These are phyloP conservation scores for Ensete ventricosum DNA, from an alignment of 176 grass and related monocot species.

Conservation along the genomic window DNA sequence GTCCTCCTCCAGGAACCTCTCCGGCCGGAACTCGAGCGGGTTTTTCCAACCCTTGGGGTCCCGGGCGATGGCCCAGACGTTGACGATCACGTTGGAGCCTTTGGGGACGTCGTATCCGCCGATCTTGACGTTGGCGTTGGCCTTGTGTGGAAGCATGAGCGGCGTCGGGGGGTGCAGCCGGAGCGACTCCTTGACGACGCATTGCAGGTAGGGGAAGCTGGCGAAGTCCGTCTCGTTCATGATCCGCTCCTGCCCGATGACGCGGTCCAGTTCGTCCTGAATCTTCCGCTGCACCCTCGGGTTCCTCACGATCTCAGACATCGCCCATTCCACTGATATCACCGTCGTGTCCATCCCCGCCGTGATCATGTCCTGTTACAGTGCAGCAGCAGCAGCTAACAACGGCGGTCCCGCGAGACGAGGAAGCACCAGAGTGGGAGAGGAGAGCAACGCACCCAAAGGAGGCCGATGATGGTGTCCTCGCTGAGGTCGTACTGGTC, in stretches of 20 bases:
- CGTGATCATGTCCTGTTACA: constrained; percentile 14
- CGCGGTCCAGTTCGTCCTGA: constrained; percentile 51
- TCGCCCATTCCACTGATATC: constrained; percentile 60
- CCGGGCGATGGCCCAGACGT: constrained; percentile 53
- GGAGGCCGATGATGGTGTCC: constrained; percentile 55
- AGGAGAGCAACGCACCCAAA: constrained; percentile 42
- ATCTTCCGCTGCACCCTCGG: constrained; percentile 55
- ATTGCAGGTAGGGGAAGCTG: constrained; percentile 48
- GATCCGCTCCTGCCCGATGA: constrained; percentile 33
- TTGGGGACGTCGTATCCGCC: constrained; percentile 52
- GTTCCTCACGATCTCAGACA: constrained; percentile 53
- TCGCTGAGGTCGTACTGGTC: constrained; percentile 62
- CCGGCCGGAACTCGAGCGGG: constrained; percentile 50
- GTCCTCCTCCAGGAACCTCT: constrained; percentile 51
- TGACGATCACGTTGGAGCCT: constrained; percentile 55
- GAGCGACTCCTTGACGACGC: constrained; percentile 56
- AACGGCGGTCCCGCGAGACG: not conserved
- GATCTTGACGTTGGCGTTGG: constrained; percentile 36
- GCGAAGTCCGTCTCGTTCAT: constrained; percentile 48
- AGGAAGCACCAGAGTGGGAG: not conserved
- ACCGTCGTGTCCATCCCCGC: constrained; percentile 71
- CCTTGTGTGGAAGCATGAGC: constrained; percentile 73
- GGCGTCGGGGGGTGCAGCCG: constrained; percentile 55
- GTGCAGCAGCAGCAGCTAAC: not conserved
- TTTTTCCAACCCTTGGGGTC: constrained; percentile 52